Base-by-base conservation (phyloP, 495 filamentous ascomycete species). In the Astrocystis sublimbata region DNA sequence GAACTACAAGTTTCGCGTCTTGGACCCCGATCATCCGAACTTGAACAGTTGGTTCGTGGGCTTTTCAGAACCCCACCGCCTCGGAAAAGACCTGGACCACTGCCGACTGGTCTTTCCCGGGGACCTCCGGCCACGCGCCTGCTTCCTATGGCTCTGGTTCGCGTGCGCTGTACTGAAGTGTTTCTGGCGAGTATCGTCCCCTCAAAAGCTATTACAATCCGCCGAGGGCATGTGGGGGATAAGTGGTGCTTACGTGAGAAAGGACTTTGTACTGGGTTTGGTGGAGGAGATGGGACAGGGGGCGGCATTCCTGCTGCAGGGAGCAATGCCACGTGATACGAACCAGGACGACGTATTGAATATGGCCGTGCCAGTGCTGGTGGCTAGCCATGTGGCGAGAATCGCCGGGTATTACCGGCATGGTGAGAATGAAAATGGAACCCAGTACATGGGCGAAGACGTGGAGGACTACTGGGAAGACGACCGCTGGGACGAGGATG, bases 281-380 rank as follows among this genome's bases (percentile, higher is more conserved):
- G 26, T 53, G 13, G 50, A 53, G 15, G 50, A 53, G 33, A 53
- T 53, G 12, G 50, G 50, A 0, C 50, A 53, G 4, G 50, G 38
- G 33, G 19, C 4, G 9, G 33, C 12, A 3, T 53, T 53, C 17
- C 12, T 53, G 6, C 5, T 53, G 30, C 9, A 26, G 12, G 50
- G 33, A 17, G 50, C 50, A 5, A 53, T 38, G 33, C 30, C 50
- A 4, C 9, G 17, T 5, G 7, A 2, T 38, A 24, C 33, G n/a
- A 2, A 17, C 1, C 31, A 53, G 6, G 50, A 53, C 30, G 49
- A 52, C 2, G 1, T 17, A 4, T 33, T 33, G 2, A 40, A 40
- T 10, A 15, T 4, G 8, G 49, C 30, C n/a, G 1, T 52, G n/a
- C n/a, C 35, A 1, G 50, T 38, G 4, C 17, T 53, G 19, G 9